Conservation (phyloP, 257 asterid genomes). For the Handroanthus guayacan region DNA sequence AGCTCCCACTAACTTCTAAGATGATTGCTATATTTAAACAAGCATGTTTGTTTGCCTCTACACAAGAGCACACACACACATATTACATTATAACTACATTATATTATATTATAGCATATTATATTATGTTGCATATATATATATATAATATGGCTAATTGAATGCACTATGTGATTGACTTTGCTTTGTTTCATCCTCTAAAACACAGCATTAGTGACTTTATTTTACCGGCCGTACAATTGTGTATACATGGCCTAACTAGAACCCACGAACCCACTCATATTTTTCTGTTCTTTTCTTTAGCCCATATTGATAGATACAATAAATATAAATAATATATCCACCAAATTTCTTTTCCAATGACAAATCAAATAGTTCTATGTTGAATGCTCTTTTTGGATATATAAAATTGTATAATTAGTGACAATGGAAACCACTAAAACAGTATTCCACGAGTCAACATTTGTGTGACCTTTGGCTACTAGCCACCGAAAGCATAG, state of each 20-base stretch:
- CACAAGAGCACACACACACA: neutral
- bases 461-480: neutral
- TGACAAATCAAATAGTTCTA: neutral
- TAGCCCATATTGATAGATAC: neutral
- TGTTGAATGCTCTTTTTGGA: neutral
- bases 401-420: neutral
- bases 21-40: neutral
- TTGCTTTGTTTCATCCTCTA: constrained; percentile 20
- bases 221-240: constrained; percentile 22
- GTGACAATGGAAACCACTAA: no score
- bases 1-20: constrained; percentile 26
- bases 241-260: constrained; percentile 40
- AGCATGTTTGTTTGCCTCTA: neutral
- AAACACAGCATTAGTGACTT: constrained; percentile 26
- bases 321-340: neutral
- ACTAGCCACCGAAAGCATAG: no score
- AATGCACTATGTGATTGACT: neutral
- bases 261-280: constrained; percentile 41
- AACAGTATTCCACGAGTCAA: neutral
- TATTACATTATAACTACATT: no score
- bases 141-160: no score
- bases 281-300: no score
- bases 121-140: no score
- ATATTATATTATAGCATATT: no score
- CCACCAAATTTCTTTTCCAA: neutral